Evolutionary conservation across 257 asterid genomes (phyloP).

Genomic region (Solanum rostratum): DNA sequence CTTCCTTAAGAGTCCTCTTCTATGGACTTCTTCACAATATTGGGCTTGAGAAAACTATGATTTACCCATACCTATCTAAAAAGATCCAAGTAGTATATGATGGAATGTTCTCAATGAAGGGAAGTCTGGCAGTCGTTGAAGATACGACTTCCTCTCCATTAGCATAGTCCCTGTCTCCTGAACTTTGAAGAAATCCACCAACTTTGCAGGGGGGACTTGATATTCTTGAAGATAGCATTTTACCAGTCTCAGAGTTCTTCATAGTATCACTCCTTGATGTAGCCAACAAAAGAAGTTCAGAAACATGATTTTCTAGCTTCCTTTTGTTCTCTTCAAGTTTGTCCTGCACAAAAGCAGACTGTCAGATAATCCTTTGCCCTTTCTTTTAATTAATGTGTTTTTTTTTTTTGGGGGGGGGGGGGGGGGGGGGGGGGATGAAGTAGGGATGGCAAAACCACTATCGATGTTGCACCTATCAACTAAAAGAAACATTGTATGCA

Average conservation of each 20-base stretch:
- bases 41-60: neutral
- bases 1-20: neutral
- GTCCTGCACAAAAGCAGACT: conserved; percentile 28
- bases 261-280: conserved; percentile 38
- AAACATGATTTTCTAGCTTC: conserved; percentile 34
- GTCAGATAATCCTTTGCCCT: neutral
- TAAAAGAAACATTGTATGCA: neutral
- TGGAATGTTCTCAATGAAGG: conserved; percentile 55
- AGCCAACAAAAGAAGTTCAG: conserved; percentile 35
- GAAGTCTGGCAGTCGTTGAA: conserved; percentile 55
- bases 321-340: conserved; percentile 42
- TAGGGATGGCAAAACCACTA: neutral
- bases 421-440: neutral
- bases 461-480: neutral
- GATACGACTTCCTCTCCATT: conserved; percentile 49
- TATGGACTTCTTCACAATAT: neutral
- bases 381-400: neutral
- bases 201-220: conserved; percentile 50
- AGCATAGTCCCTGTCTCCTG: conserved; percentile 45
- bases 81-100: conserved; percentile 93
- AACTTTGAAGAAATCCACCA: conserved; percentile 36
- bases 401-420: neutral
- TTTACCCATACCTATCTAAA: conserved; percentile 48
- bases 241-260: conserved; percentile 25
- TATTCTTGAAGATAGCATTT: conserved; percentile 54